Evolutionary conservation across 1,284 basidiomycete genomes (phyloP), one percentile per base, ranked within the genome.

Genomic region (Ustilago shanxiensis): DNA sequence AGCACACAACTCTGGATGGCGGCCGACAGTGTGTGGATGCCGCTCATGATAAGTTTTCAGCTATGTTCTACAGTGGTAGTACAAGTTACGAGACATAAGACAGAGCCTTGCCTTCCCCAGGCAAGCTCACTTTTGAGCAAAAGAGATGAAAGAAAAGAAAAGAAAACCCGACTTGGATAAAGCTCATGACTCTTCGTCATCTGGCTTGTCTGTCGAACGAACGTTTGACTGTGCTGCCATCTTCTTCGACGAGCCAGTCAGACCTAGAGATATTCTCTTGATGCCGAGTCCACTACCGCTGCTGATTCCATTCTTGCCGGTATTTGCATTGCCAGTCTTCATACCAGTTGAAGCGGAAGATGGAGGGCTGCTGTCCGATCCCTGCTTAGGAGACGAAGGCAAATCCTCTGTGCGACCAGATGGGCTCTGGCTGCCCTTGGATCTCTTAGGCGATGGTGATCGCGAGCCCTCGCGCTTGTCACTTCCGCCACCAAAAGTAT

Each of bases 261-360:
- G 59, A 2, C 73, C 73, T 20, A 80, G 18, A 18, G 77, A 72
- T 49, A 79, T 74, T 47, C 79, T 72, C 24, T 77, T 77, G 51
- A 70, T 62, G 26, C 66, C 69, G 45, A 71, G 60, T 20, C 45
- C 66, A n/a, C 55, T 60, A 20, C 70, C 55, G n/a, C 65, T 56
- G 56, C 62, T 55, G 10, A 60, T 29, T 13, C 64, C 65, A 31
- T 58, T 62, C 50, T 67, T 62, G 52, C 58, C 45, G 37, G 64
- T 60, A 35, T 51, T 65, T 20, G 45, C 54, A 41, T 22, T 39
- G 50, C n/a, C 41, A 39, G 20, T 51, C 41, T 67, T 63, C 24
- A 20, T 31, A n/a, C 51, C 37, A n/a, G 47, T 2, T 3, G 56
- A 28, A 8, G 44, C 28, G 4, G 66, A 51, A 28, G 26, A 35